These are phyloP conservation scores for Coelastrella sp. DNA, from an alignment of 139 green algal genomes.

Conservation along the genomic window DNA sequence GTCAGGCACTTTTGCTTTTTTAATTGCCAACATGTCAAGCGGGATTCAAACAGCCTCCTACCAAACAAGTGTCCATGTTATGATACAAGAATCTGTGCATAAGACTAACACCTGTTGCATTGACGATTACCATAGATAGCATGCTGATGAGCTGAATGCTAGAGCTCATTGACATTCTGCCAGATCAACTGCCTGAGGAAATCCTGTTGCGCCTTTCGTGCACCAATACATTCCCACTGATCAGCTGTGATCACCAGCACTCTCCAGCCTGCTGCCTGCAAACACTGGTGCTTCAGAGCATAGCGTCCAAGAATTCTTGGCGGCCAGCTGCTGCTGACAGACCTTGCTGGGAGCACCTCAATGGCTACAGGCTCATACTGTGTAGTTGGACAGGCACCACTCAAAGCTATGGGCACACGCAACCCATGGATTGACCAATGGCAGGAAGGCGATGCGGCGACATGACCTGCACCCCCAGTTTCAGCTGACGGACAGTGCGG, in stretches of 20 bases:
- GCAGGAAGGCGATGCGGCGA: background rate
- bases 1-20: too few relatives aligned
- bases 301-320: background rate
- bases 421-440: background rate
- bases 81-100: too few relatives aligned
- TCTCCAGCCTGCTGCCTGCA: constrained; percentile 27
- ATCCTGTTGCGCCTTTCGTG: background rate
- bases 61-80: too few relatives aligned
- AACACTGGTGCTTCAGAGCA: background rate
- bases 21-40: too few relatives aligned
- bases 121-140: too few relatives aligned
- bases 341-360: background rate
- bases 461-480: background rate
- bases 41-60: too few relatives aligned
- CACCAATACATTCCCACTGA: background rate
- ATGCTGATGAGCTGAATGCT: too few relatives aligned
- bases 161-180: background rate
- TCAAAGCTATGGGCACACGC: too few relatives aligned
- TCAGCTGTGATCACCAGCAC: constrained; percentile 11
- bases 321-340: constrained; percentile 28
- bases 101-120: too few relatives aligned
- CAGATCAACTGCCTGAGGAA: background rate
- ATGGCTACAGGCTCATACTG: constrained; percentile 13
- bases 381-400: too few relatives aligned
- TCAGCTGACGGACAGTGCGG: background rate